Evolutionary conservation across 108 stramenopile genomes (phyloP).

Genomic region (Stephanodiscus minutulus): DNA sequence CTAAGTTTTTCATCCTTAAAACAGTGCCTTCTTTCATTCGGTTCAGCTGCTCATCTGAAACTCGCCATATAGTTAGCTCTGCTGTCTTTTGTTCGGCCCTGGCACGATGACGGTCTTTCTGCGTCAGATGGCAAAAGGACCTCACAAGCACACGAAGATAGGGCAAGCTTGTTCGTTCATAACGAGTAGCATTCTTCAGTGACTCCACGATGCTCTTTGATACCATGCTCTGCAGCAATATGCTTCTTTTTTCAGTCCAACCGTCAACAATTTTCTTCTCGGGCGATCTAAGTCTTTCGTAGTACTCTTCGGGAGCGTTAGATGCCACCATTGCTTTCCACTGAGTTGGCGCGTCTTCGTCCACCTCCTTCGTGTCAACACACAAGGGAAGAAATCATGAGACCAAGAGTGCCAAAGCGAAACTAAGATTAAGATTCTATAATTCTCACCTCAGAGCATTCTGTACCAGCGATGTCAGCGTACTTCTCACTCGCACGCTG

Average conservation of each 20-base stretch:
- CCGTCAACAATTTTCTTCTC: constrained; percentile 55
- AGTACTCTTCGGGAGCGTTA: constrained; percentile 57
- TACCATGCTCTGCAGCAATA: constrained; percentile 51
- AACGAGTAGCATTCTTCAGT: constrained; percentile 51
- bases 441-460: constrained; percentile 57
- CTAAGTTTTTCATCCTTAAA: constrained; percentile 62
- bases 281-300: constrained; percentile 31
- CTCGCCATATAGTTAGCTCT: constrained; percentile 75
- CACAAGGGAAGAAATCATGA: constrained; percentile 9
- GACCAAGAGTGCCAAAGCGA: background rate
- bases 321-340: constrained; percentile 62
- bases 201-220: constrained; percentile 62
- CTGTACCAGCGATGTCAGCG: constrained; percentile 51
- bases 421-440: background rate
- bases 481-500: constrained; percentile 56
- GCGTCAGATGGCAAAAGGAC: constrained; percentile 10
- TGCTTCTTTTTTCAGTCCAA: constrained; percentile 65
- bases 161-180: constrained; percentile 55
- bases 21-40: constrained; percentile 60
- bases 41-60: constrained; percentile 69
- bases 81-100: constrained; percentile 19
- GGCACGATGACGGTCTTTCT: background rate
- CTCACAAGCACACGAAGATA: constrained; percentile 61
- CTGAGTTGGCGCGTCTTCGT: constrained; percentile 65
- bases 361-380: constrained; percentile 58